Conservation (phyloP, 2,329 filamentous ascomycete genomes). For the Alternaria dauci region DNA sequence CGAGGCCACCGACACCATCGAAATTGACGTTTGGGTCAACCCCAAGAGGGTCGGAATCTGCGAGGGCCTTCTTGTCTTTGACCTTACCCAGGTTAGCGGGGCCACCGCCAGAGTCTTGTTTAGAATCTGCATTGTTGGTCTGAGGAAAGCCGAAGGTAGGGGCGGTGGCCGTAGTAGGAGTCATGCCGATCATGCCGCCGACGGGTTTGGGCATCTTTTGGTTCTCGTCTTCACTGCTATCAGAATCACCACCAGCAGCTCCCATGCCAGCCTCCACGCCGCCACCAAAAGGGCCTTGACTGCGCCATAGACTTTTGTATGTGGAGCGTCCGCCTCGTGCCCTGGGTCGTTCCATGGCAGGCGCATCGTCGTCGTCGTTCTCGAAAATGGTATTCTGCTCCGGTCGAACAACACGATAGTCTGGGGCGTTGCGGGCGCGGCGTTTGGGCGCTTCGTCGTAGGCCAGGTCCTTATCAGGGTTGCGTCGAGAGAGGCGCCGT, state of each 20-base stretch:
- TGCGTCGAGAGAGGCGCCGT: constrained; percentile 43
- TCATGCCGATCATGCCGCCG: constrained; percentile 71
- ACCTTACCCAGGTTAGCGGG: constrained; percentile 90
- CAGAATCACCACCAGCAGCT: constrained; percentile 83
- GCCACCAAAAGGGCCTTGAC: constrained; percentile 91
- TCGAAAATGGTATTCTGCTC: constrained; percentile 76
- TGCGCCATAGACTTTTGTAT: constrained; percentile 85
- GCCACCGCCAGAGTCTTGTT: constrained; percentile 65
- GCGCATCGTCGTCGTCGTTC: constrained; percentile 73
- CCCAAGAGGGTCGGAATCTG: constrained; percentile 92
- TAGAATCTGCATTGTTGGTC: constrained; percentile 64
- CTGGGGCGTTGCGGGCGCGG: constrained; percentile 74
- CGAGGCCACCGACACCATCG: constrained; percentile 89
- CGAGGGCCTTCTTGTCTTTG: constrained; percentile 89
- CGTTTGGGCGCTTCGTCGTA: constrained; percentile 66
- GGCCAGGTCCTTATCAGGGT: constrained; percentile 55
- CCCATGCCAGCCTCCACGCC: constrained; percentile 79
- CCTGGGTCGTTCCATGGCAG: constrained; percentile 73
- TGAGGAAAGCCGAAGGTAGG: constrained; percentile 65
- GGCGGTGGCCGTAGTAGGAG: constrained; percentile 62
- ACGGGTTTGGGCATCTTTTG: constrained; percentile 65
- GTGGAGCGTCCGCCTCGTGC: constrained; percentile 63
- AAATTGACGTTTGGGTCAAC: constrained; percentile 94
- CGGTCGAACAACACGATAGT: constrained; percentile 86
- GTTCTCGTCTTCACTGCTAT: constrained; percentile 95